Evolutionary conservation across 345 rosid genomes (phyloP).

Genomic region (Gossypium longicalyx): DNA sequence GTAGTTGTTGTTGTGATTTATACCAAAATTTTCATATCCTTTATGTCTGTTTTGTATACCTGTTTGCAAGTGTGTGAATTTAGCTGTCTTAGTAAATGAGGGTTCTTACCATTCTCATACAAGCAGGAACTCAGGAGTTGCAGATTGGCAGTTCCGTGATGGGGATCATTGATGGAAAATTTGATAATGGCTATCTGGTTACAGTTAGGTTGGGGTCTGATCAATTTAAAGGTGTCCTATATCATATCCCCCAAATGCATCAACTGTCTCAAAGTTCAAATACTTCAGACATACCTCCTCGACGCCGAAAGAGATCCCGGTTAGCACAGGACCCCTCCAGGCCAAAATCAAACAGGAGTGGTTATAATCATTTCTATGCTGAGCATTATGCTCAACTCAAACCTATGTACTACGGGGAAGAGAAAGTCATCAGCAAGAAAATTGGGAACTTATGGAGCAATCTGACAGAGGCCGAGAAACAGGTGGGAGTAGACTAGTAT

Average conservation of each 20-base stretch:
- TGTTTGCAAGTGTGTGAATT: neutral
- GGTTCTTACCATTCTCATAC: neutral
- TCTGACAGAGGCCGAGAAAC: slow-evolving; percentile 68
- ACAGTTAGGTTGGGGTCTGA: slow-evolving; percentile 49
- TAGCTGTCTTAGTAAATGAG: neutral
- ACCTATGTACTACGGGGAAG: slow-evolving; percentile 54
- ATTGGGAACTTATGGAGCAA: slow-evolving; percentile 65
- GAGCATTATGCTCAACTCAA: slow-evolving; percentile 60
- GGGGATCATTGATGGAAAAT: slow-evolving; percentile 81
- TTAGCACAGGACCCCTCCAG: slow-evolving; percentile 49
- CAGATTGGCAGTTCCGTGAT: slow-evolving; percentile 47
- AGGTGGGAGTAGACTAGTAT: slow-evolving; percentile 26
- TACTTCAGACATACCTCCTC: slow-evolving; percentile 31
- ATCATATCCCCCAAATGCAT: slow-evolving; percentile 37
- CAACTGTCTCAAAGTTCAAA: slow-evolving; percentile 31
- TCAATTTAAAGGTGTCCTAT: slow-evolving; percentile 61
- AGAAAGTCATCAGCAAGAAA: slow-evolving; percentile 56
- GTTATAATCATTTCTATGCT: slow-evolving; percentile 70
- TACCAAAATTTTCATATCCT: neutral
- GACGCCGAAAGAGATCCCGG: slow-evolving; percentile 48
- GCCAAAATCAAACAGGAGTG: slow-evolving; percentile 73
- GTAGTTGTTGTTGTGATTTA: neutral
- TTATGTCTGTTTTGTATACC: neutral
- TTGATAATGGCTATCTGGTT: slow-evolving; percentile 68
- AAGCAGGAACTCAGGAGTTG: slow-evolving; percentile 40